Evolutionary conservation across 306 rosid species (phyloP).

Genomic region (Glycine soja): DNA sequence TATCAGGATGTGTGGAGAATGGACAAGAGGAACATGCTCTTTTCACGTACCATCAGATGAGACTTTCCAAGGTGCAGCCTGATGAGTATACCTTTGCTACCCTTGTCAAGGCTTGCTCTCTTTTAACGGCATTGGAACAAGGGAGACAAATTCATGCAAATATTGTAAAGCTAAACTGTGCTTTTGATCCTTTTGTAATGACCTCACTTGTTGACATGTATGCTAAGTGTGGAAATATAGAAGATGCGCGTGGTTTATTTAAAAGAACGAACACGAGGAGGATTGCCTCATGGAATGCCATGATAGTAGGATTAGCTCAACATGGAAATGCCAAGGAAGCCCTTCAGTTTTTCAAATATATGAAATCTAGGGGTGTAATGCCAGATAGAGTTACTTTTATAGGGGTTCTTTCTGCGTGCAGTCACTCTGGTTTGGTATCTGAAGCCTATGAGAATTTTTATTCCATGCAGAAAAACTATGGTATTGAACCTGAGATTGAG

Average conservation of each 20-base stretch:
- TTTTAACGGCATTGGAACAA: constrained; percentile 75
- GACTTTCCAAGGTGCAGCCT: constrained; percentile 70
- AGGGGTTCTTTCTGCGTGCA: constrained; percentile 84
- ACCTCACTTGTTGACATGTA: constrained; percentile 94
- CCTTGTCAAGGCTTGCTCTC: constrained; percentile 76
- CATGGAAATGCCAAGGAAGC: constrained; percentile 82
- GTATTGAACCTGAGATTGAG: constrained; percentile 72
- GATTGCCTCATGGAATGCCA: constrained; percentile 81
- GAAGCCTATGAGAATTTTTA: constrained; percentile 66
- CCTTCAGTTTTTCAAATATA: constrained; percentile 61
- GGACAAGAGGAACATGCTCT: constrained; percentile 76
- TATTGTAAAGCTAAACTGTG: constrained; percentile 70
- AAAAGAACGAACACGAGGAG: constrained; percentile 53
- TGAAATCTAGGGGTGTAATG: constrained; percentile 57
- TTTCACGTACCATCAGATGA: constrained; percentile 70
- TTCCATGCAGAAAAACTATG: constrained; percentile 64
- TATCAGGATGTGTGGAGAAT: constrained; percentile 81
- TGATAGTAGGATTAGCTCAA: constrained; percentile 85
- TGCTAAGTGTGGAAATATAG: constrained; percentile 80
- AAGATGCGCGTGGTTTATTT: constrained; percentile 70
- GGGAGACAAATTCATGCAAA: constrained; percentile 86
- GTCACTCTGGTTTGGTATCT: constrained; percentile 77
- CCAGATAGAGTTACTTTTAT: constrained; percentile 81
- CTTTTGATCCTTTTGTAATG: constrained; percentile 72
- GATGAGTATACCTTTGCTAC: constrained; percentile 86